Percentiles rank a stretch among this genome's conserved stretches.
Conservation (phyloP, 257 asterid species). For the Linderniella brevidens region DNA sequence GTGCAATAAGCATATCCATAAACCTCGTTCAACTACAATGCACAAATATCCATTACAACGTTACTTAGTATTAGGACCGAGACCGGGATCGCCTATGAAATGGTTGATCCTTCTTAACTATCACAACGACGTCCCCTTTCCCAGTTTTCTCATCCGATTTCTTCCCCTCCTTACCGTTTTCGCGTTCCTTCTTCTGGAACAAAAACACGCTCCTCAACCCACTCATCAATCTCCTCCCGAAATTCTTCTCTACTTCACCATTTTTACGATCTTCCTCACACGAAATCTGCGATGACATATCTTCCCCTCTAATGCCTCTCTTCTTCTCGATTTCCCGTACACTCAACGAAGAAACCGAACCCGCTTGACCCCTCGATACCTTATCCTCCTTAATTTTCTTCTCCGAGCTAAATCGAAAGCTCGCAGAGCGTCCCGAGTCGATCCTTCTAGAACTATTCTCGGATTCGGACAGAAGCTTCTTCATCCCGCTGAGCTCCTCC, state of each 20-base stretch:
- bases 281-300: too few relatives aligned
- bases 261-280: too few relatives aligned
- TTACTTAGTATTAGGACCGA: too few relatives aligned
- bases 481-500: constrained; percentile 48
- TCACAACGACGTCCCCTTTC: too few relatives aligned
- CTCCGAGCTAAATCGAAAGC: constrained; percentile 44
- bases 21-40: too few relatives aligned
- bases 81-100: too few relatives aligned
- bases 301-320: background rate
- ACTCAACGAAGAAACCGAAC: constrained; percentile 49
- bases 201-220: constrained; percentile 50
- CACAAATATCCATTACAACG: too few relatives aligned
- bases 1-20: too few relatives aligned
- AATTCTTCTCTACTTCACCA: constrained; percentile 14
- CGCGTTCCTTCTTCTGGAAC: constrained; percentile 31
- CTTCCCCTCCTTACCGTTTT: too few relatives aligned
- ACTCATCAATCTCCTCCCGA: constrained; percentile 35
- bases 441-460: constrained; percentile 10
- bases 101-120: too few relatives aligned
- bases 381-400: constrained; percentile 16
- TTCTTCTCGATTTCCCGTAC: constrained; percentile 18
- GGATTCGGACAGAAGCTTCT: constrained; percentile 23
- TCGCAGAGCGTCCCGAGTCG: constrained; percentile 33
- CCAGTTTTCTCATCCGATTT: too few relatives aligned
- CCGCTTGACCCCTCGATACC: constrained; percentile 31